Base-by-base conservation (phyloP, 108 stramenopile species). In the Parmales sp. region DNA sequence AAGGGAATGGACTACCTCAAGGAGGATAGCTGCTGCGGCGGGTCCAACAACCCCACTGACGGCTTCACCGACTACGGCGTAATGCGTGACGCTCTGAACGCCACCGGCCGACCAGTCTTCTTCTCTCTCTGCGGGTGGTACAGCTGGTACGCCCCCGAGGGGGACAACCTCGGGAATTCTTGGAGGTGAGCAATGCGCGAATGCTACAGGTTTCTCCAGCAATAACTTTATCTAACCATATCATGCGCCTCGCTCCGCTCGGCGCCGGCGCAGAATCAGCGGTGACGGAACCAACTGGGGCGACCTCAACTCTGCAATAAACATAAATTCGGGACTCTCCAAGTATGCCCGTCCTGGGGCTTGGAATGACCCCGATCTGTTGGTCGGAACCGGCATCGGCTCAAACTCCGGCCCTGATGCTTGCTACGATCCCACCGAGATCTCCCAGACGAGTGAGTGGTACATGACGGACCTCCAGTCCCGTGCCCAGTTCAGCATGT, bases 51-150 rank as follows among this genome's bases (percentile, higher is more conserved):
- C 16, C 34, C 26, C 26, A 2, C 31, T 67, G 64, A 49, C 9
- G 69, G 8, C 26, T 16, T 9, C 28, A 38, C 49, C 36, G 19
- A 18, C 31, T 31, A 66, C 38, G 51, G 2, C 34, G 8, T 29
- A 1, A 83, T 87, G 82, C 72, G 78, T 23, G 69, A 81, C 49
- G 86, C 82, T 0, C 51, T 87, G 28, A 79, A 84, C 63, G 41
- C 65, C 0, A 79, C 81, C 0, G 85, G 79, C n/a, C 74, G 75
- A 22, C 74, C 67, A 23, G 72, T 87, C 37, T 73, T 84, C 45
- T 87, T 80, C 68, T 71, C 72, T 45, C 54, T 82, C 63, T 86
- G 86, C 49, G 79, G 84, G 66, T 84, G 83, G 83, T 81, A 81
- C 20, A 60, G 72, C 39, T 11, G 78, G 31, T 68, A 74, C 7